Percentiles rank a stretch among this genome's conserved stretches.
Conservation (phyloP, 257 asterid genomes). For the Solanum tarijense region DNA sequence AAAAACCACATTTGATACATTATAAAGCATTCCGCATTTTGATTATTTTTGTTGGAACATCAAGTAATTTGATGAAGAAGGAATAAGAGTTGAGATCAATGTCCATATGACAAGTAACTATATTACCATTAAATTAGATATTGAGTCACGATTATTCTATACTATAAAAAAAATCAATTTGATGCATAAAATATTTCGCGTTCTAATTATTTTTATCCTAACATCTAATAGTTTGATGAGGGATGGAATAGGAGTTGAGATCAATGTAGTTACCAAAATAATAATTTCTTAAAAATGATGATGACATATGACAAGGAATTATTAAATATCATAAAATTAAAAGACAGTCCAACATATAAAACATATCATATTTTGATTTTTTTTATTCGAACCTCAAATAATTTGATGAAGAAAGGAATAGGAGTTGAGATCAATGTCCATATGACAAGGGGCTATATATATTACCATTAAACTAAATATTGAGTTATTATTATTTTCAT, state of each 20-base stretch:
- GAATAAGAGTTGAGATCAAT: no score
- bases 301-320: neutral
- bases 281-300: neutral
- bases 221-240: neutral
- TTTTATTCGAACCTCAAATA: neutral
- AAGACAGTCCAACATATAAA: no score
- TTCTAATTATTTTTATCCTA: neutral
- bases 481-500: neutral
- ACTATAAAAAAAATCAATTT: no score
- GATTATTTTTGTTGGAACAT: neutral
- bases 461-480: neutral
- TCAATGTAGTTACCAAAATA: neutral
- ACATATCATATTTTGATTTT: no score
- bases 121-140: no score
- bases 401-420: neutral
- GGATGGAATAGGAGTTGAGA: neutral
- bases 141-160: no score
- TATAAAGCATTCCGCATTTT: no score
- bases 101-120: no score
- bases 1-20: no score
- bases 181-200: no score
- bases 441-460: neutral
- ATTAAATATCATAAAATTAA: neutral
- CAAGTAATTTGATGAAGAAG: neutral
- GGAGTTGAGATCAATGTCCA: neutral